These are phyloP conservation scores for Ceratocystis ficicola DNA, from an alignment of 2,329 filamentous ascomycete genomes.

Conservation along the genomic window DNA sequence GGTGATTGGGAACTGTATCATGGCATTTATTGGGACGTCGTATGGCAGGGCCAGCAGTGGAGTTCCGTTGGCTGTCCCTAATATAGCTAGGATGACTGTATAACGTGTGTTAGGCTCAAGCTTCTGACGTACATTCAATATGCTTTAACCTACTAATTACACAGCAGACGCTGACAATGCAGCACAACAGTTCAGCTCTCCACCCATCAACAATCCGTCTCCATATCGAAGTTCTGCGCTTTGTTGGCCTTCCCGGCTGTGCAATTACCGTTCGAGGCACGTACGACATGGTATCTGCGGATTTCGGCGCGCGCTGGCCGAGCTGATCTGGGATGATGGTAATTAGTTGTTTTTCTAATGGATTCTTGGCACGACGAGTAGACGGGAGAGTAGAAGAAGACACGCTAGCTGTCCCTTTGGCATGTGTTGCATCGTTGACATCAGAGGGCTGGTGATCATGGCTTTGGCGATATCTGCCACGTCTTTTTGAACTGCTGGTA, in stretches of 20 bases:
- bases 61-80: slow-evolving; percentile 23
- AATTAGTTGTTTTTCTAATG: slow-evolving; percentile 7
- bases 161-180: slow-evolving; percentile 10
- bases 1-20: slow-evolving; percentile 27
- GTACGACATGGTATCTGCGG: neutral
- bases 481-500: neutral
- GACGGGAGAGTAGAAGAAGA: neutral
- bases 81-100: slow-evolving; percentile 17
- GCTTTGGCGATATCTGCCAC: neutral
- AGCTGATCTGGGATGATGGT: slow-evolving; percentile 12
- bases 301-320: neutral
- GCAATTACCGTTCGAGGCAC: slow-evolving; percentile 18
- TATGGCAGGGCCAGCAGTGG: slow-evolving; percentile 24
- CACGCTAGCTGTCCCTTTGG: neutral
- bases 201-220: neutral
- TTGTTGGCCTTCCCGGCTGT: neutral
- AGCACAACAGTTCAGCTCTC: slow-evolving; percentile 17
- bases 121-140: neutral
- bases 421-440: neutral
- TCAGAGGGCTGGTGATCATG: neutral
- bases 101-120: slow-evolving; percentile 3
- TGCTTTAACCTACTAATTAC: slow-evolving; percentile 6
- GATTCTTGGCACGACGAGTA: neutral
- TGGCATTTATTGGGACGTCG: slow-evolving; percentile 26
- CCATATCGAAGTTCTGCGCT: neutral